Percentiles rank a stretch among this genome's conserved stretches.
phyloP scores from a whole-genome alignment of 169 alveolate species.

The Plasmodium gonderi region DNA sequence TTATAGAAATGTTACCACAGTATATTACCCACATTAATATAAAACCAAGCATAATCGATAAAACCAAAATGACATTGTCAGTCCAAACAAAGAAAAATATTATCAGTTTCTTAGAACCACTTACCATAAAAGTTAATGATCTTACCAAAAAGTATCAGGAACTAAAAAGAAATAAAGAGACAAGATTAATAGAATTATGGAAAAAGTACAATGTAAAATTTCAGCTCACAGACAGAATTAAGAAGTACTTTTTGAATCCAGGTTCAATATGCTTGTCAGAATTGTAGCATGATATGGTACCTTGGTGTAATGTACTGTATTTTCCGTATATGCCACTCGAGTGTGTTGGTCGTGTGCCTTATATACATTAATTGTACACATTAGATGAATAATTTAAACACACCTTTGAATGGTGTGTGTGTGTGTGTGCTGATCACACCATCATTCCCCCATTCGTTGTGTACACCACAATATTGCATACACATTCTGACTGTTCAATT shows the following conservation, averaged over 20 bases:
- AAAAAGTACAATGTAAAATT: slow-evolving; percentile 43
- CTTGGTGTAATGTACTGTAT: background rate
- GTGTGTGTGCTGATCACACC: background rate
- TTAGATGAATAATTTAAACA: no score
- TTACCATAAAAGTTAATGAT: slow-evolving; percentile 20
- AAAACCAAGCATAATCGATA: slow-evolving; percentile 58
- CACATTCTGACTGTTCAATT: background rate
- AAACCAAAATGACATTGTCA: slow-evolving; percentile 26
- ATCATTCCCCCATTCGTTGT: background rate
- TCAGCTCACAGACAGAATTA: slow-evolving; percentile 52
- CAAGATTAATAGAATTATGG: slow-evolving; percentile 64
- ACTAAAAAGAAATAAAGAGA: slow-evolving; percentile 49
- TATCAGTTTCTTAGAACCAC: slow-evolving; percentile 38
- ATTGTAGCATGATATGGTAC: background rate
- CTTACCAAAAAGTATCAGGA: slow-evolving; percentile 36
- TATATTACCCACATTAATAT: slow-evolving; percentile 28
- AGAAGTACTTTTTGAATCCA: slow-evolving; percentile 44
- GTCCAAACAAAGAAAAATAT: slow-evolving; percentile 52
- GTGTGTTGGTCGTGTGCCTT: no score
- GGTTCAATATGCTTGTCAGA: slow-evolving; percentile 39
- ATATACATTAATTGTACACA: no score
- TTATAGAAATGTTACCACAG: slow-evolving; percentile 40
- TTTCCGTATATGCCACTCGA: background rate
- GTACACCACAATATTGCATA: no score
- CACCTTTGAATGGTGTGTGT: no score